A percentile compares a stretch with the other conserved stretches of the same genome.
phyloP scores from a whole-genome alignment of 192 early-diverging fungal genomes.

The Ambispora gerdemannii region DNA sequence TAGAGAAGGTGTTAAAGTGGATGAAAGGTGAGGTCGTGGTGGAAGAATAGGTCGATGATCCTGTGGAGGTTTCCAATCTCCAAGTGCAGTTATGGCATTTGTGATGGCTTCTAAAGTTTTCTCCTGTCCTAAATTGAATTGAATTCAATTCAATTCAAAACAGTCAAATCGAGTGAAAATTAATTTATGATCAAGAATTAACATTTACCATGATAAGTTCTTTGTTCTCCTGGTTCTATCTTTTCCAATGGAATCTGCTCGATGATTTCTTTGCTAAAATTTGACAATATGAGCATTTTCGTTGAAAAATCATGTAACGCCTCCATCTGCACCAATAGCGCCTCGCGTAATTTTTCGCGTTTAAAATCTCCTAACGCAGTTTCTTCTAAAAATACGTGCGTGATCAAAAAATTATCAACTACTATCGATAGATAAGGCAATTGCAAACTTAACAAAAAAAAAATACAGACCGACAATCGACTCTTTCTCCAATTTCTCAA shows the following conservation, averaged over 20 bases:
- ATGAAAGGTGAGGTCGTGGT: neutral
- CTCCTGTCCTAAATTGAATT: slow-evolving; percentile 1
- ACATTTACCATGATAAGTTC: slow-evolving; percentile 9
- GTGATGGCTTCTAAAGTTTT: slow-evolving; percentile 9
- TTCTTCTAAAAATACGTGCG: neutral
- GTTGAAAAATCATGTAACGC: slow-evolving; percentile 4
- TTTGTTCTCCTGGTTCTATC: slow-evolving; percentile 9
- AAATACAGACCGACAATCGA: slow-evolving; percentile 1
- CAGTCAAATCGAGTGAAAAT: too few species aligned
- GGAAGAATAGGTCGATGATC: neutral
- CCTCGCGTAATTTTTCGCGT: slow-evolving; percentile 17
- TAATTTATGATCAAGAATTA: neutral
- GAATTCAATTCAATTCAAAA: too few species aligned
- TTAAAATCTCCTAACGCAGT: slow-evolving; percentile 23
- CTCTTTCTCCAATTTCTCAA: slow-evolving; percentile 17
- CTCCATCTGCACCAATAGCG: slow-evolving; percentile 16
- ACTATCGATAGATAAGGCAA: neutral
- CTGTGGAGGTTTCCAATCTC: neutral
- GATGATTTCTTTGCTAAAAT: slow-evolving; percentile 4
- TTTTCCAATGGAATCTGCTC: slow-evolving; percentile 6
- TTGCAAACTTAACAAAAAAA: neutral
- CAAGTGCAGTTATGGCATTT: slow-evolving; percentile 9
- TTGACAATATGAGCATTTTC: slow-evolving; percentile 6
- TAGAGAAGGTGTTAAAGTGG: neutral
- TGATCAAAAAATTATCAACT: neutral